Percentiles rank a stretch among this genome's conserved stretches.
phyloP scores from a whole-genome alignment of 192 early-diverging fungal species.

The Phycomyces nitens region DNA sequence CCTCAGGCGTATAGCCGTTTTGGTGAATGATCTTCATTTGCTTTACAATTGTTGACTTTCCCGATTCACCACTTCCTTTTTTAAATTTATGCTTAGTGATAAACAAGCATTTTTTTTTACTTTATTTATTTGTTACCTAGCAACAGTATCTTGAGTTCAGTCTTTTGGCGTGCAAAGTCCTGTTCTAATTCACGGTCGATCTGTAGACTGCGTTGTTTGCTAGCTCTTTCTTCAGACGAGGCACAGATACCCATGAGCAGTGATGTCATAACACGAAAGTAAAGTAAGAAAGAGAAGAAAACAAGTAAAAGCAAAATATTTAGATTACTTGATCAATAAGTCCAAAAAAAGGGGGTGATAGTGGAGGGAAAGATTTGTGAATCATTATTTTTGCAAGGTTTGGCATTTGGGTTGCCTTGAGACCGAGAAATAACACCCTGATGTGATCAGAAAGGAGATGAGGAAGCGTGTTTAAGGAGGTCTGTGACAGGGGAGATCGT shows the following conservation, averaged over 20 bases:
- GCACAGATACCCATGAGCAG: slow-evolving; percentile 62
- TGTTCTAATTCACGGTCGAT: slow-evolving; percentile 66
- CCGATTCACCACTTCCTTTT: slow-evolving; percentile 87
- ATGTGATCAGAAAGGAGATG: no score
- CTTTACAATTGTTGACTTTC: slow-evolving; percentile 95
- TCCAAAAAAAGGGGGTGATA: neutral
- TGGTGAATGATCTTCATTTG: slow-evolving; percentile 99
- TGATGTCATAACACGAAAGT: slow-evolving; percentile 1
- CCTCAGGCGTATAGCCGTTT: slow-evolving; percentile 83
- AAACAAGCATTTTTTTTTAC: no score
- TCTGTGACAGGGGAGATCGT: slow-evolving; percentile 1
- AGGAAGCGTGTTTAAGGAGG: neutral
- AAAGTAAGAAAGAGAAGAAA: slow-evolving; percentile 7
- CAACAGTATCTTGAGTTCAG: slow-evolving; percentile 72
- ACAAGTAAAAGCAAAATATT: neutral
- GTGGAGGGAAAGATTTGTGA: neutral
- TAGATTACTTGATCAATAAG: slow-evolving; percentile 2
- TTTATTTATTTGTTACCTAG: slow-evolving; percentile 44
- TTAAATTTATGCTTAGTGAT: neutral
- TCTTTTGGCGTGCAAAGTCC: slow-evolving; percentile 55
- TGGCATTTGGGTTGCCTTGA: neutral
- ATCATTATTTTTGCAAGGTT: neutral
- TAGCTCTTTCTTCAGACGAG: slow-evolving; percentile 59
- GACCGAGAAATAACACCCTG: no score
- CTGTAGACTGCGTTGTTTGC: slow-evolving; percentile 44